These are phyloP conservation scores for Apiospora arundinis DNA, from an alignment of 2,329 filamentous ascomycete species.

Conservation along the genomic window DNA sequence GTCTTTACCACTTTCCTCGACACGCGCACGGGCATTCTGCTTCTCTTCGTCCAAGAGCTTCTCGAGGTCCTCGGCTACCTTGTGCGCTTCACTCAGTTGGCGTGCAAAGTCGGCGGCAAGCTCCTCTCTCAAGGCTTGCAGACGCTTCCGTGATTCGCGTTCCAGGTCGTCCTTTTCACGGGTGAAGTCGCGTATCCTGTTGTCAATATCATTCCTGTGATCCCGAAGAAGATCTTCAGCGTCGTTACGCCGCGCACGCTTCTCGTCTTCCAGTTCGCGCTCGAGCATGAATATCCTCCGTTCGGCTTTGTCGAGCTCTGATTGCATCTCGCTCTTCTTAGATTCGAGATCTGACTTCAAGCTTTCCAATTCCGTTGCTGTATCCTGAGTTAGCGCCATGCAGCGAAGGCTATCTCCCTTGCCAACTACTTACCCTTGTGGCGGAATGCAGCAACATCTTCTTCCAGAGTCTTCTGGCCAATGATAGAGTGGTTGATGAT, in stretches of 20 bases:
- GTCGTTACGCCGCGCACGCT: slow-evolving; percentile 41
- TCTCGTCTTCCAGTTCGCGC: slow-evolving; percentile 50
- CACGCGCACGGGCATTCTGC: slow-evolving; percentile 18
- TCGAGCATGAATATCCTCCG: slow-evolving; percentile 57
- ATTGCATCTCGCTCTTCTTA: slow-evolving; percentile 59
- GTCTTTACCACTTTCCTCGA: slow-evolving; percentile 56
- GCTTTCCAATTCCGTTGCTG: slow-evolving; percentile 57
- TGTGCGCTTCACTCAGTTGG: slow-evolving; percentile 26
- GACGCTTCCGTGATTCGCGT: slow-evolving; percentile 41
- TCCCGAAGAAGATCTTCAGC: slow-evolving; percentile 36
- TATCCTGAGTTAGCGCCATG: slow-evolving; percentile 27
- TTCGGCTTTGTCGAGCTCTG: slow-evolving; percentile 69
- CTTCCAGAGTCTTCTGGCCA: slow-evolving; percentile 73
- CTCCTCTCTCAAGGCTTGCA: slow-evolving; percentile 23
- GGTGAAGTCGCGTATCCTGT: slow-evolving; percentile 52
- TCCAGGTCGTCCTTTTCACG: slow-evolving; percentile 60
- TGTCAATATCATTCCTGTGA: slow-evolving; percentile 60
- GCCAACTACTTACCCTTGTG: slow-evolving; percentile 65
- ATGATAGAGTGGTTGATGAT: slow-evolving; percentile 73
- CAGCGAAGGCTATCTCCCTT: background rate
- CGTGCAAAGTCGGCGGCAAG: slow-evolving; percentile 26
- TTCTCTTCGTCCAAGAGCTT: slow-evolving; percentile 26
- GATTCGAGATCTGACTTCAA: slow-evolving; percentile 54
- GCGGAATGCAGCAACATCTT: slow-evolving; percentile 77
- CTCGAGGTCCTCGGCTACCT: slow-evolving; percentile 25